phyloP scores from a whole-genome alignment of 2,329 filamentous ascomycete genomes.

The Chaetomium sp. region DNA sequence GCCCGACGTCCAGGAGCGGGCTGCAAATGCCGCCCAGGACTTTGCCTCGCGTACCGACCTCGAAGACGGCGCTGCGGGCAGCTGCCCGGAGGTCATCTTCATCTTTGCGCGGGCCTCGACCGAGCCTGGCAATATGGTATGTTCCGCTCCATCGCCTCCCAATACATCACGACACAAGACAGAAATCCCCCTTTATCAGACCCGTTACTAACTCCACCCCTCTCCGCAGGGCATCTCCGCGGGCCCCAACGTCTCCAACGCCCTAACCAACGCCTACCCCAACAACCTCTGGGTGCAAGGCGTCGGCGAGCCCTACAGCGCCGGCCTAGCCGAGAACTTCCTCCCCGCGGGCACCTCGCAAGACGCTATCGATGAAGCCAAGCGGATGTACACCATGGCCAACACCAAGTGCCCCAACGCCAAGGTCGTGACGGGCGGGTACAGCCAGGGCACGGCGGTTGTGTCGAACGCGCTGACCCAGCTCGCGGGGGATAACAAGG shows the following conservation, averaged over 20 bases:
- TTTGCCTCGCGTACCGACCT: slow-evolving; percentile 15
- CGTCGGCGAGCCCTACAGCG: slow-evolving; percentile 34
- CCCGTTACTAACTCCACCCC: background rate
- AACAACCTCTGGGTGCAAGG: slow-evolving; percentile 37
- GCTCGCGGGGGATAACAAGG: slow-evolving; percentile 20
- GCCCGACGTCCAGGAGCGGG: background rate
- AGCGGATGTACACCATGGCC: slow-evolving; percentile 34
- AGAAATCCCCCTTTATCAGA: background rate
- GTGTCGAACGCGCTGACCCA: slow-evolving; percentile 34
- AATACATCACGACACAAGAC: background rate
- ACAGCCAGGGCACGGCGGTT: slow-evolving; percentile 36
- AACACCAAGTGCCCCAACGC: slow-evolving; percentile 38
- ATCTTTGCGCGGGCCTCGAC: slow-evolving; percentile 36
- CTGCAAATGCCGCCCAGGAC: slow-evolving; percentile 10
- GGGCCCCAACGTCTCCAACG: slow-evolving; percentile 16
- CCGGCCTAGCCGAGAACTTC: slow-evolving; percentile 17
- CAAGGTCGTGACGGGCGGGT: slow-evolving; percentile 35
- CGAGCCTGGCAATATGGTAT: slow-evolving; percentile 34
- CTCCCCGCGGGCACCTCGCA: slow-evolving; percentile 16
- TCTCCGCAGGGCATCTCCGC: slow-evolving; percentile 4
- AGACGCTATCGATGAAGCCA: slow-evolving; percentile 35
- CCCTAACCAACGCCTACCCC: slow-evolving; percentile 26
- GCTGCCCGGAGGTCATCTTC: slow-evolving; percentile 34
- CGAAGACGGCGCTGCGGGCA: slow-evolving; percentile 8
- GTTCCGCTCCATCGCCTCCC: background rate